These are phyloP conservation scores for Fragaria nilgerrensis DNA, from an alignment of 306 rosid genomes.

Conservation along the genomic window DNA sequence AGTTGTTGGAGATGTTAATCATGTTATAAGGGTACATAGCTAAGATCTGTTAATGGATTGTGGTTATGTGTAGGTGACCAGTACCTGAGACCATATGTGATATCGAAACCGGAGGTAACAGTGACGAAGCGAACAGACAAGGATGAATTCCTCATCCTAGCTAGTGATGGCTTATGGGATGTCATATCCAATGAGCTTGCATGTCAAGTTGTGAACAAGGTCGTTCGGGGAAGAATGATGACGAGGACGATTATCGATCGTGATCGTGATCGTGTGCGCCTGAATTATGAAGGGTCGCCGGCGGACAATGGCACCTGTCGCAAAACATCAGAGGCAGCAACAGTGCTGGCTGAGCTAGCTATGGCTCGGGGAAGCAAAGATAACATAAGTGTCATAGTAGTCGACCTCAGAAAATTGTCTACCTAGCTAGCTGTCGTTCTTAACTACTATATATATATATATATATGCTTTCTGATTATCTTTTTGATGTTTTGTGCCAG, in stretches of 20 bases:
- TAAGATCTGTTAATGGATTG: neutral
- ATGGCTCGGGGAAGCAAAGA: conserved; percentile 80
- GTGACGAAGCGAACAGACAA: conserved; percentile 54
- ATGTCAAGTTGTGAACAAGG: conserved; percentile 63
- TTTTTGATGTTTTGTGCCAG: neutral
- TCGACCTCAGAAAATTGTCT: conserved; percentile 45
- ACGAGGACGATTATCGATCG: conserved; percentile 8
- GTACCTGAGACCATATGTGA: conserved; percentile 73
- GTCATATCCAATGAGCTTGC: conserved; percentile 66
- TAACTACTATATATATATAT: neutral
- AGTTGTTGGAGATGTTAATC: no score
- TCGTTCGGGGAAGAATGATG: conserved; percentile 40
- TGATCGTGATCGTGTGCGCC: neutral
- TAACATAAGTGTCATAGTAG: conserved; percentile 80
- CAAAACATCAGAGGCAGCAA: conserved; percentile 51
- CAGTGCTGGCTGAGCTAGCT: conserved; percentile 61
- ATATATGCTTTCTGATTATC: neutral
- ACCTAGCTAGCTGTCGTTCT: conserved; percentile 8
- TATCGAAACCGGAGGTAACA: conserved; percentile 81
- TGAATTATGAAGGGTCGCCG: conserved; percentile 17
- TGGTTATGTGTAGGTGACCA: conserved; percentile 58
- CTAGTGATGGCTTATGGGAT: conserved; percentile 92
- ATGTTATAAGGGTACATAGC: neutral
- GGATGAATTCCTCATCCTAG: conserved; percentile 80
- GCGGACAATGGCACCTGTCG: conserved; percentile 11